Base-by-base conservation (phyloP, 75 land plant species). In the Cryptomeria japonica region DNA sequence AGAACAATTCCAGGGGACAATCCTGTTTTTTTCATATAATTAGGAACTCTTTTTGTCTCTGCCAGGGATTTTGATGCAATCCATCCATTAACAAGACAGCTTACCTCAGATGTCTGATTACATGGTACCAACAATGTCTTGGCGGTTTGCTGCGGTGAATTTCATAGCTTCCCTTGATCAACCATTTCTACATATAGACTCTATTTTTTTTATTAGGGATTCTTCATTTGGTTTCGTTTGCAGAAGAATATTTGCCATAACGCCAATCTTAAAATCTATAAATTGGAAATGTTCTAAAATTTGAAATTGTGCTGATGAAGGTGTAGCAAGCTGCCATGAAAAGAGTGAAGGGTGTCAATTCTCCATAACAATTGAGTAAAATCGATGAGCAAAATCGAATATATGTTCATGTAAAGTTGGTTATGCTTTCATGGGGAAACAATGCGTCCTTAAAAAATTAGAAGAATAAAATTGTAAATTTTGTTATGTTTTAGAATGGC, bases 41-140 rank as follows among this genome's bases (percentile, higher is more conserved):
- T n/a, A 84, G 90, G 95, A 78, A 94, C 38, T 41, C 13, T 16
- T 41, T 13, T 89, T 51, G 92, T 93, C 3, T 80, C 64, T 28
- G 73, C 68, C 28, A 94, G 80, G 36, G 89, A 47, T 31, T 85
- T 87, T 68, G 87, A 88, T 28, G 31, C 47, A 61, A 90, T 90
- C 87, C 86, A 91, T 38, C 37, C 80, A 34, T 88, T 70, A 11
- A 88, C 16, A 28, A 85, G 87, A 9, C 19, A 46, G 47, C 47
- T 46, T 12, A 14, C 0, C 3, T 37, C 38, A 87, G 37, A 49
- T 36, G 7, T 36, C 55, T 49, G 42, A 46, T 51, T 84, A 19
- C 51, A n/a, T 25, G 75, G 68, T 68, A n/a, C 73, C 73, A 68
- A 28, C 28, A 68, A 5, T n/a, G 1, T 68, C 0, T 68, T 8